Evolutionary conservation across 768 basidiomycete species (phyloP).

Genomic region (Lactarius indigo): DNA sequence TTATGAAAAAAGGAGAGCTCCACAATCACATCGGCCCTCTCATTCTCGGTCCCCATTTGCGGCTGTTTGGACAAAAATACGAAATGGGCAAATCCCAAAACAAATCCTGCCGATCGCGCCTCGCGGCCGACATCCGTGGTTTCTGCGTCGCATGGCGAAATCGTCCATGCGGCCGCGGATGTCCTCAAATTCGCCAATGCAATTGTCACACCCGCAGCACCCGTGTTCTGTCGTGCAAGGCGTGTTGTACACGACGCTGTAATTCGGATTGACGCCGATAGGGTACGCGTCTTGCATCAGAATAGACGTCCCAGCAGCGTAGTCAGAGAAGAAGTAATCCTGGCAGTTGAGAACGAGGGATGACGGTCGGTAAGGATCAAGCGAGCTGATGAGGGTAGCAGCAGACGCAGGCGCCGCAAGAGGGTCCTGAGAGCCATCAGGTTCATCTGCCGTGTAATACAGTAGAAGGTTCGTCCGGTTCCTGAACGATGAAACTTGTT

Average conservation of each 20-base stretch:
- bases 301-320: constrained; percentile 63
- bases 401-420: constrained; percentile 50
- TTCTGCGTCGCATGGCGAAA: constrained; percentile 43
- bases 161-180: constrained; percentile 65
- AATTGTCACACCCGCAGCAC: constrained; percentile 72
- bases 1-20: too few relatives aligned
- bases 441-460: constrained; percentile 76
- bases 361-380: constrained; percentile 59
- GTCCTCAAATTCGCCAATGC: constrained; percentile 64
- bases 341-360: constrained; percentile 53
- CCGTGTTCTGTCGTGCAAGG: constrained; percentile 63
- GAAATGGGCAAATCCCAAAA: too few relatives aligned
- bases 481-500: constrained; percentile 68
- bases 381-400: constrained; percentile 44
- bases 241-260: constrained; percentile 58
- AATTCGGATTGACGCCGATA: constrained; percentile 57
- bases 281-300: constrained; percentile 65
- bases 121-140: too few relatives aligned
- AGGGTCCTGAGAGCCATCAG: constrained; percentile 64
- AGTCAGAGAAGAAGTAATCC: constrained; percentile 59
- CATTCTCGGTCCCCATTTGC: too few relatives aligned
- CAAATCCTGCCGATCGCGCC: too few relatives aligned
- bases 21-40: too few relatives aligned
- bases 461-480: constrained; percentile 62
- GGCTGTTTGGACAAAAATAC: too few relatives aligned